These are phyloP conservation scores for Rosa hybrid DNA, from an alignment of 331 rosid species.

Conservation along the genomic window DNA sequence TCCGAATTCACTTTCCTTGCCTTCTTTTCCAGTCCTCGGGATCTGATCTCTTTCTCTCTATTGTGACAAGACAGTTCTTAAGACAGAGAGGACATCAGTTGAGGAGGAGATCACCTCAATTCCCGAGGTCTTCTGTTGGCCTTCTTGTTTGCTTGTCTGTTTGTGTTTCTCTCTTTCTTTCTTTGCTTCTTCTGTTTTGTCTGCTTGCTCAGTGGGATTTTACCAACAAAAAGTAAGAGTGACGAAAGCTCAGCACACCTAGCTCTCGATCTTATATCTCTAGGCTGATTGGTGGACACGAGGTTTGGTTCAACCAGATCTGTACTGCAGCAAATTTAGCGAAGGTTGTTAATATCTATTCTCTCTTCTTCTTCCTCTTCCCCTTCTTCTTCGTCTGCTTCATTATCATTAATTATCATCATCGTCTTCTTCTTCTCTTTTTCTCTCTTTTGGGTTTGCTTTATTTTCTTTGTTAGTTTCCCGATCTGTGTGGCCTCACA, in stretches of 20 bases:
- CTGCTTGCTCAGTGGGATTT: slow-evolving; percentile 21
- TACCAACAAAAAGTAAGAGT: slow-evolving; percentile 11
- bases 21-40: slow-evolving; percentile 51
- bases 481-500: background rate
- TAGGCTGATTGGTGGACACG: slow-evolving; percentile 20
- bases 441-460: slow-evolving; percentile 15
- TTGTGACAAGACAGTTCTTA: slow-evolving; percentile 15
- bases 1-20: slow-evolving; percentile 18
- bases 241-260: slow-evolving; percentile 18
- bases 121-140: slow-evolving; percentile 48
- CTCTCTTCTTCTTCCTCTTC: background rate
- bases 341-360: slow-evolving; percentile 36
- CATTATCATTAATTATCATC: background rate
- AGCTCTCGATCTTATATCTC: slow-evolving; percentile 14
- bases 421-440: background rate
- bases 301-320: slow-evolving; percentile 50
- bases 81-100: slow-evolving; percentile 1
- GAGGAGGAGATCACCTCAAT: slow-evolving; percentile 35
- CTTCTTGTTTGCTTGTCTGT: slow-evolving; percentile 16
- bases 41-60: slow-evolving; percentile 43
- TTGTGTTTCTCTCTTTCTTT: slow-evolving; percentile 24
- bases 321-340: slow-evolving; percentile 22
- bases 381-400: background rate
- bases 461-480: background rate
- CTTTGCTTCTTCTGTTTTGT: slow-evolving; percentile 27